Evolutionary conservation across 2,329 filamentous ascomycete species (phyloP), one percentile per base, ranked within the genome.

Genomic region (Mycocentrospora acerina): DNA sequence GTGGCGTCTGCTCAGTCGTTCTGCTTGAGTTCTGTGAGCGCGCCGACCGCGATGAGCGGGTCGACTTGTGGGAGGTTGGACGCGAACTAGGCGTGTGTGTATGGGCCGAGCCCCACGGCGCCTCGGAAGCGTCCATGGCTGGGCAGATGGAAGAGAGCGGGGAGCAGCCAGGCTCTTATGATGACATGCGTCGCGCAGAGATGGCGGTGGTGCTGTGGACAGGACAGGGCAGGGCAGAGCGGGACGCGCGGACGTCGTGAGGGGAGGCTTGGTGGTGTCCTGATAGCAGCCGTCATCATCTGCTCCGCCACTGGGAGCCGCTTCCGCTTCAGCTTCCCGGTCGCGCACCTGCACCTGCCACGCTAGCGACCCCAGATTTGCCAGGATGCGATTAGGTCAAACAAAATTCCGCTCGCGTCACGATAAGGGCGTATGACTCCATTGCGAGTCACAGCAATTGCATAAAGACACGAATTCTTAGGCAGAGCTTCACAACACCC

Each of bases 1-100:
- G 51, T 15, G 70, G 70, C 22, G 70, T 71, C 42, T 62, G 44
- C 44, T 73, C 70, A 17, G 66, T 64, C 17, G 64, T 57, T 29
- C 52, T 48, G 24, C 51, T 63, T 12, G 62, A 64, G 26, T 56
- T 44, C 30, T 61, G 53, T 24, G 62, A 65, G 18, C 43, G 57
- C 16, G 55, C 46, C 32, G 63, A 66, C 40, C 44, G 57, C 34
- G 57, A 60, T 7, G 65, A 68, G 24, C 55, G 56, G 30, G 46
- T 46, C 18, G 67, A 69, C 43, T 57, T 62, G 31, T 55, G 60
- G n/a, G 66, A 69, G 28, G 58, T 52, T 40, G 66, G 66, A 40
- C 64, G 62, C 40, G 62, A 62, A 44, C 60, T 65, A 29, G 64
- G 54, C 19, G 64, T 62, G 36, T 52, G 56, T 19, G 64, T 62